Base-by-base conservation (phyloP, 306 rosid species). In the Vigna trinervia region DNA sequence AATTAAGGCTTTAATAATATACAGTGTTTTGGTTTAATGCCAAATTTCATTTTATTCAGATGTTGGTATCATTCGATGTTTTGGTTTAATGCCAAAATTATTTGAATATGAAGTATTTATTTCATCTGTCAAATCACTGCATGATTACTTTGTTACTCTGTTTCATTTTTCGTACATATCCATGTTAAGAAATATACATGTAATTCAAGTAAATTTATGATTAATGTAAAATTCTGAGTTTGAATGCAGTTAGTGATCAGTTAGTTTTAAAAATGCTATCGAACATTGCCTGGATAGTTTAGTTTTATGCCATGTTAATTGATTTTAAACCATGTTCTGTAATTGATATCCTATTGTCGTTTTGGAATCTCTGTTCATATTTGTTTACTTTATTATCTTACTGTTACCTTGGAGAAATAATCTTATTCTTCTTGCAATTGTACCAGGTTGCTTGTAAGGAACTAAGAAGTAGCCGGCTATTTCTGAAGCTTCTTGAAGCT, bases 401-500 rank as follows among this genome's bases (percentile, higher is more conserved):
- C 13, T 51, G 15, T 69, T 23, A 50, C 20, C 32, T 52, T 58
- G 51, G 38, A 38, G 17, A 38, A 36, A 17, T 22, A 41, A 51
- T 64, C 78, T 83, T 43, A 73, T 76, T 81, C 45, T 66, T 65
- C 54, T 65, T 14, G 28, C 23, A 22, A 68, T 76, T 81, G 68
- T 67, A 15, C 76, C 85, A 96, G 99, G 85, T 91, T 80, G 99
- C 99, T 71, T 92, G 97, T 80, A 85, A 84, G 85, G 97, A 96
- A 83, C 89, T 96, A 45, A 85, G 84, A 78, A 88, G 67, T 81
- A 96, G 96, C 87, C 61, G 99, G 83, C 86, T 96, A 73, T 96
- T 96, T 87, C 97, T 91, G 82, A 96, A 96, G 80, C 97, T 92
- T 84, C 89, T 96, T 45, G 99, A 96, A 91, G 99, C 99, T 56